phyloP scores from a whole-genome alignment of 768 basidiomycete genomes.

The Strobilomyces confusus region DNA sequence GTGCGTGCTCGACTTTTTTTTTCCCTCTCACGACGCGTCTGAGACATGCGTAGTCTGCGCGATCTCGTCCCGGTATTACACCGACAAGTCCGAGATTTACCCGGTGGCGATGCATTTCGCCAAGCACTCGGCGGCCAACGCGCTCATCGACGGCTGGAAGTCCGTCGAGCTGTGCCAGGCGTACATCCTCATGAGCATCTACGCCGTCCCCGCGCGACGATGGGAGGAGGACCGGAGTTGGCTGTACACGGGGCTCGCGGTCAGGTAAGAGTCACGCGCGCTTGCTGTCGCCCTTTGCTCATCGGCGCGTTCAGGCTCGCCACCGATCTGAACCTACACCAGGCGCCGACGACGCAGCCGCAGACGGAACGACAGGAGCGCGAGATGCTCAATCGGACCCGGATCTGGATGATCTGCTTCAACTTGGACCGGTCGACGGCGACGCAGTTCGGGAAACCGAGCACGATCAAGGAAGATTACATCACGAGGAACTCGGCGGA shows the following conservation, averaged over 20 bases:
- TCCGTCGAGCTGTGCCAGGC: conserved; percentile 89
- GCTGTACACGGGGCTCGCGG: conserved; percentile 84
- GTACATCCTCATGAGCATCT: conserved; percentile 83
- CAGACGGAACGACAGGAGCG: conserved; percentile 72
- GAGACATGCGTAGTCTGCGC: conserved; percentile 60
- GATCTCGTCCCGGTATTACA: conserved; percentile 76
- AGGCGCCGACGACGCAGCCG: conserved; percentile 55
- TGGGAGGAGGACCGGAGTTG: conserved; percentile 93
- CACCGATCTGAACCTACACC: conserved; percentile 84
- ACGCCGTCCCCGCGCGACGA: conserved; percentile 70
- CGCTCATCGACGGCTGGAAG: conserved; percentile 77
- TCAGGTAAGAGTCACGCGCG: conserved; percentile 53
- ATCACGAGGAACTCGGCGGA: conserved; percentile 67
- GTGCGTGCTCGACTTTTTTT: conserved; percentile 38
- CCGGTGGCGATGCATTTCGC: conserved; percentile 89
- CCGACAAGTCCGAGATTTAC: conserved; percentile 78
- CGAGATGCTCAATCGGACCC: conserved; percentile 77
- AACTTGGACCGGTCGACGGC: conserved; percentile 85
- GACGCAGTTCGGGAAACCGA: conserved; percentile 87
- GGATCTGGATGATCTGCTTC: conserved; percentile 92
- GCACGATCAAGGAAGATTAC: conserved; percentile 82
- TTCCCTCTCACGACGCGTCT: not conserved
- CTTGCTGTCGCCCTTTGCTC: too few relatives aligned
- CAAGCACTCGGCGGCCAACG: conserved; percentile 75
- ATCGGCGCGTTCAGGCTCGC: too few relatives aligned